phyloP scores from a whole-genome alignment of 768 basidiomycete genomes.

The Psilocybe tampanensis region DNA sequence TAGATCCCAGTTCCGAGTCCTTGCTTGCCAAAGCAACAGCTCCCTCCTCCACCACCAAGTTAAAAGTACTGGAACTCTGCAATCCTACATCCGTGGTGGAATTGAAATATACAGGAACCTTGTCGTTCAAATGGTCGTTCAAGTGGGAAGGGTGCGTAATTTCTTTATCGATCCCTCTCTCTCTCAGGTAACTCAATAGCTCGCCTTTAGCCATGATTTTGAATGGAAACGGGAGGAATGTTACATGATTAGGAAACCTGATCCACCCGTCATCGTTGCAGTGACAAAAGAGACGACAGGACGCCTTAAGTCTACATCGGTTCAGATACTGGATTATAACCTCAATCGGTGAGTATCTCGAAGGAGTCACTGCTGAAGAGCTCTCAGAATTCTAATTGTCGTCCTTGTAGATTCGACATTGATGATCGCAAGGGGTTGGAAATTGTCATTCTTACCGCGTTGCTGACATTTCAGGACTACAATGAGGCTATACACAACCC shows the following conservation, averaged over 20 bases:
- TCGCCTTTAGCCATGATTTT: constrained; percentile 64
- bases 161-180: not conserved
- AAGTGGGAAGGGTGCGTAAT: constrained; percentile 78
- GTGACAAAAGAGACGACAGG: constrained; percentile 77
- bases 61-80: constrained; percentile 73
- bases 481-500: constrained; percentile 57
- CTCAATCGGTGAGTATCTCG: constrained; percentile 59
- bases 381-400: not conserved
- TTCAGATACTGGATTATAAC: constrained; percentile 87
- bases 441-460: constrained; percentile 74
- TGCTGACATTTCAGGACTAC: constrained; percentile 77
- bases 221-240: constrained; percentile 89
- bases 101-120: constrained; percentile 71
- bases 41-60: constrained; percentile 65
- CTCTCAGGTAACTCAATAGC: not conserved
- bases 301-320: constrained; percentile 59
- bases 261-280: constrained; percentile 84
- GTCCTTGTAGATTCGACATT: constrained; percentile 68
- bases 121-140: constrained; percentile 79
- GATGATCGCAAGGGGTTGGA: constrained; percentile 85
- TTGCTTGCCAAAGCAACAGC: constrained; percentile 70
- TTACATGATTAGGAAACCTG: constrained; percentile 82
- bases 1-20: constrained; percentile 75
- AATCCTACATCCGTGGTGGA: constrained; percentile 75
- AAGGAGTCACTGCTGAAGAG: not conserved